Evolutionary conservation across 352 stramenopile genomes (phyloP).

Genomic region (Phytopythium helicoides): DNA sequence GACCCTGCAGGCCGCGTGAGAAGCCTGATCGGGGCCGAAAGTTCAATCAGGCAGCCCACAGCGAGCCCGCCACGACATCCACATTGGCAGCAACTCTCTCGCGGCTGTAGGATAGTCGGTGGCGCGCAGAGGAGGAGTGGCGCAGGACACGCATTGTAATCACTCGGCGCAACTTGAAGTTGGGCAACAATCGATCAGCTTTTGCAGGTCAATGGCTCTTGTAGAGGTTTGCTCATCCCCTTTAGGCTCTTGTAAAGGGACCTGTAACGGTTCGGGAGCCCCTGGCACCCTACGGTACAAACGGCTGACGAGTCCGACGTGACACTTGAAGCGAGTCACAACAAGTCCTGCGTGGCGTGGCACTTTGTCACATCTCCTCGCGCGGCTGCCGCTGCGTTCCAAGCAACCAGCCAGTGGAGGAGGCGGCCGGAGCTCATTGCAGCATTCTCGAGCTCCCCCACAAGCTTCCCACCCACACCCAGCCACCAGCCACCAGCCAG

Average conservation of each 20-base stretch:
- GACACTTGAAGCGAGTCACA: neutral
- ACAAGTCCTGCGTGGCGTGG: no score
- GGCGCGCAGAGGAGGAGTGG: no score
- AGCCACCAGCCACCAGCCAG: conserved; percentile 3
- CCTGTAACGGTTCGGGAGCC: neutral
- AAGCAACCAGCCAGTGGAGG: neutral
- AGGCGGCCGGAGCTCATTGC: neutral
- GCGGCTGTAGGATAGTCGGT: neutral
- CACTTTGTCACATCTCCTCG: neutral
- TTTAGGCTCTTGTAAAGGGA: conserved; percentile 1
- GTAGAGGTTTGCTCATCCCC: neutral
- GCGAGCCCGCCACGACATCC: no score
- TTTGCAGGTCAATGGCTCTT: conserved; percentile 7
- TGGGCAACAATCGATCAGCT: conserved; percentile 1
- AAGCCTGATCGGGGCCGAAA: no score
- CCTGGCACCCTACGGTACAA: neutral
- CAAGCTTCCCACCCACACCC: neutral
- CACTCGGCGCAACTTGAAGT: conserved; percentile 10
- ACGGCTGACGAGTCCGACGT: neutral
- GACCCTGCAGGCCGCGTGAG: no score
- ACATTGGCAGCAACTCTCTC: no score
- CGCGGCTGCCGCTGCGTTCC: neutral
- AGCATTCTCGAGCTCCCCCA: neutral
- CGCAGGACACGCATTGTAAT: conserved; percentile 5
- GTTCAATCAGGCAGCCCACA: no score